Percentiles rank a stretch among this genome's conserved stretches.
phyloP scores from a whole-genome alignment of 2,329 filamentous ascomycete genomes.

The Coniella lustricola region DNA sequence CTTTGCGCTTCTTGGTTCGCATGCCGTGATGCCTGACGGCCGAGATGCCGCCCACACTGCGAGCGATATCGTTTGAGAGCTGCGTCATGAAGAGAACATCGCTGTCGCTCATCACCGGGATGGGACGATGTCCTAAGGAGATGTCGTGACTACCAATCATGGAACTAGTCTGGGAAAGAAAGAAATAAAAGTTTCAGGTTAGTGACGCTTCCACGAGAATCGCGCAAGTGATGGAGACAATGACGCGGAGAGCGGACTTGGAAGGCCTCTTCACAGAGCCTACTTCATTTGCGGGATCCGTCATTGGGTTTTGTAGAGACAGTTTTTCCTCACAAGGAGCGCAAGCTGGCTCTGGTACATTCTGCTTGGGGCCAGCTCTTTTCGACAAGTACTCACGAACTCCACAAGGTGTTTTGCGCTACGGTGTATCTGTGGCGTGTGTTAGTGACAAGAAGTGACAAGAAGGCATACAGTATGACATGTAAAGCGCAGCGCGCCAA shows the following conservation, averaged over 20 bases:
- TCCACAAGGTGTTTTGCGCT: constrained; percentile 16
- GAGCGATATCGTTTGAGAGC: constrained; percentile 16
- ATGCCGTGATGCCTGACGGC: constrained; percentile 14
- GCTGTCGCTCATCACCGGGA: constrained; percentile 16
- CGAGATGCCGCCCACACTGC: constrained; percentile 15
- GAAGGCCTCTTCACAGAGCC: not conserved
- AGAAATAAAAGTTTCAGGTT: not conserved
- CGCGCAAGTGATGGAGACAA: not conserved
- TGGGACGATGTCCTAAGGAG: constrained; percentile 5
- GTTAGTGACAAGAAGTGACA: not conserved
- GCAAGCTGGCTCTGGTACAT: not conserved
- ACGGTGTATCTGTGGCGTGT: constrained; percentile 13
- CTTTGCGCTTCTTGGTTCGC: constrained; percentile 10
- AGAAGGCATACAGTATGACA: too few species aligned
- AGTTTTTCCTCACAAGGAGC: constrained; percentile 3
- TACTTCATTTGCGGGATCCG: not conserved
- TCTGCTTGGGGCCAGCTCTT: not conserved
- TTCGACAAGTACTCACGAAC: constrained; percentile 8
- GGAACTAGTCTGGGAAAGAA: constrained; percentile 4
- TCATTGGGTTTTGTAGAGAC: not conserved
- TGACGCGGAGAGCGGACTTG: not conserved
- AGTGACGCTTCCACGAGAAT: not conserved
- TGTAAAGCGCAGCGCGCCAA: too few species aligned
- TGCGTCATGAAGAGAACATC: constrained; percentile 18
- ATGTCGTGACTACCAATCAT: constrained; percentile 13